Percentiles rank a stretch among this genome's conserved stretches.
Conservation (phyloP, 2,329 filamentous ascomycete genomes). For the Cladophialophora psammophila region DNA sequence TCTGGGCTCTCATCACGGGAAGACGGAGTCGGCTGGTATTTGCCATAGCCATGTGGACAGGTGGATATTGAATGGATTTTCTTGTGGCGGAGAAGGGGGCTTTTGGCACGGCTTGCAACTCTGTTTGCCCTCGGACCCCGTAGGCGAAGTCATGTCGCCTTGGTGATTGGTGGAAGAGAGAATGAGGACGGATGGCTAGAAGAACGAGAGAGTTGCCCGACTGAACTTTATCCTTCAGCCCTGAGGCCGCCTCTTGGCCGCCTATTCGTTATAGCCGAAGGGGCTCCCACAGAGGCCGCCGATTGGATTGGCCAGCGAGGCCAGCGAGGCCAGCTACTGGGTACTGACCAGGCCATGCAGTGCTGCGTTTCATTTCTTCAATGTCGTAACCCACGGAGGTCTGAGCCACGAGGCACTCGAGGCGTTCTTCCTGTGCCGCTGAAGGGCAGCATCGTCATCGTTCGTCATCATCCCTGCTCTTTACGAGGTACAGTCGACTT, state of each 20-base stretch:
- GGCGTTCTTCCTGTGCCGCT: not conserved
- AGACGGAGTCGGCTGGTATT: not conserved
- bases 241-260: not conserved
- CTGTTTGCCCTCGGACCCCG: not conserved
- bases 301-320: not conserved
- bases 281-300: not conserved
- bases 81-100: slow-evolving; percentile 1
- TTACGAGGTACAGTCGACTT: not conserved
- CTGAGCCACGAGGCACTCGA: slow-evolving; percentile 2
- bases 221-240: not conserved
- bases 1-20: not conserved
- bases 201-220: not conserved
- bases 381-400: not conserved
- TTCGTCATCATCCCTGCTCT: slow-evolving; percentile 7
- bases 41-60: not conserved
- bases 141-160: not conserved
- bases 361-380: not conserved
- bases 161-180: not conserved
- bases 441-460: not conserved
- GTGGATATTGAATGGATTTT: not conserved
- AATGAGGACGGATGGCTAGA: not conserved
- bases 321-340: not conserved
- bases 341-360: not conserved
- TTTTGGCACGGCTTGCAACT: not conserved
- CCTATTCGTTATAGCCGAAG: not conserved